Percentiles rank a stretch among this genome's conserved stretches.
Evolutionary conservation across 306 rosid genomes (phyloP).

Genomic region (Quercus suber): DNA sequence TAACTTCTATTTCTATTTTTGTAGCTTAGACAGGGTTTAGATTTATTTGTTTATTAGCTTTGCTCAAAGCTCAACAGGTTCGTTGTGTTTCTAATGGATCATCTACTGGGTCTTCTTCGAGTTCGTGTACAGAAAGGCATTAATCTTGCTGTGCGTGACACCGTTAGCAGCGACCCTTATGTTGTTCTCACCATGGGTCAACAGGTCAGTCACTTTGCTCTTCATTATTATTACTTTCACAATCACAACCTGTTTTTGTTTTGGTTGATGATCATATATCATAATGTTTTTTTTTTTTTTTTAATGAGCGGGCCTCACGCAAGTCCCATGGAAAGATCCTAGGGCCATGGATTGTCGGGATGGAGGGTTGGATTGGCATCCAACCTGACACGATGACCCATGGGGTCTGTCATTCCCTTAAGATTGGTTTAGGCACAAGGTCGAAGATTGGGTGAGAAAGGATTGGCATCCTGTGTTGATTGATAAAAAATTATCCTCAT

Average conservation of each 20-base stretch:
- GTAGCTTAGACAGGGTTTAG: no score
- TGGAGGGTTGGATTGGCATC: neutral
- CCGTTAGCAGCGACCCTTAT: conserved; percentile 73
- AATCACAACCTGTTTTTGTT: neutral
- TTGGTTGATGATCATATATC: neutral
- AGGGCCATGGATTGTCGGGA: no score
- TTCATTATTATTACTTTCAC: neutral
- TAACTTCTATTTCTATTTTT: no score
- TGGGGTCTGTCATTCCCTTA: no score
- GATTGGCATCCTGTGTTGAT: no score
- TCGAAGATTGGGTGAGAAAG: no score
- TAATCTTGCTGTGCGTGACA: conserved; percentile 73
- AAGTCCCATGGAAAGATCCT: no score
- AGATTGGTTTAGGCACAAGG: no score
- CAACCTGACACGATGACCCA: neutral
- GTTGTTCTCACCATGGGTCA: conserved; percentile 45
- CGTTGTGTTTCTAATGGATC: conserved; percentile 29
- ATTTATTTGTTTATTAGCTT: neutral
- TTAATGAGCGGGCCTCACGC: no score
- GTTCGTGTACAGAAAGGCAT: conserved; percentile 60
- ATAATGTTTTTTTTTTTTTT: neutral
- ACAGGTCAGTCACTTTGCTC: conserved; percentile 37
- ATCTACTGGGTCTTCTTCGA: conserved; percentile 61
- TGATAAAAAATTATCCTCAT: no score
- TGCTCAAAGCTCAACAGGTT: neutral